A percentile compares a stretch with the other conserved stretches of the same genome.
Evolutionary conservation across 495 filamentous ascomycete genomes (phyloP).

Genomic region (Aspergillus heteromorphus): DNA sequence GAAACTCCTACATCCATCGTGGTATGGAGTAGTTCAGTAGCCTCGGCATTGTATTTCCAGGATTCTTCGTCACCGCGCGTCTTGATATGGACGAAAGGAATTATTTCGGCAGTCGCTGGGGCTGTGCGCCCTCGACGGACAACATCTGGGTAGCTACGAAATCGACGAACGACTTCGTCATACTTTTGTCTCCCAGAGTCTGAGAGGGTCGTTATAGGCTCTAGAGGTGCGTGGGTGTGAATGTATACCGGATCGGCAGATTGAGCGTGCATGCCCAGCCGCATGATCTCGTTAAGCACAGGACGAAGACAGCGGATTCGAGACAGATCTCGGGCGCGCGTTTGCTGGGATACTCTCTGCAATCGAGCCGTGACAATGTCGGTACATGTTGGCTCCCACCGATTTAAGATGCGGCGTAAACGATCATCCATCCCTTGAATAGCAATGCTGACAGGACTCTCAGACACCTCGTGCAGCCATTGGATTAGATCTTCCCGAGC

Average conservation of each 20-base stretch:
- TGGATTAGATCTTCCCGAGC: slow-evolving; percentile 88
- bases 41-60: slow-evolving; percentile 92
- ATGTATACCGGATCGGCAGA: slow-evolving; percentile 11
- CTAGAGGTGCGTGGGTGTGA: slow-evolving; percentile 7
- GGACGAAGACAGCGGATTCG: neutral
- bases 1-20: slow-evolving; percentile 10
- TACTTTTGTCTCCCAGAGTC: slow-evolving; percentile 12
- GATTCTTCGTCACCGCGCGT: slow-evolving; percentile 62
- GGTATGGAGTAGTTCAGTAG: slow-evolving; percentile 8
- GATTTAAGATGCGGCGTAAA: slow-evolving; percentile 15
- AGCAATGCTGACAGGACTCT: slow-evolving; percentile 52
- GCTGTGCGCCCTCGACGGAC: slow-evolving; percentile 1
- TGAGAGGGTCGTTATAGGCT: slow-evolving; percentile 13
- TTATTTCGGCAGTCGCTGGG: slow-evolving; percentile 41
- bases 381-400: slow-evolving; percentile 17
- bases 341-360: neutral
- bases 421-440: neutral
- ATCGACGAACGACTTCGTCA: slow-evolving; percentile 56
- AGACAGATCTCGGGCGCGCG: neutral
- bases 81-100: slow-evolving; percentile 94
- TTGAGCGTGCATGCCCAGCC: slow-evolving; percentile 1
- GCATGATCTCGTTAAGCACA: slow-evolving; percentile 7
- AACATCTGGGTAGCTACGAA: slow-evolving; percentile 7
- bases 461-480: slow-evolving; percentile 91
- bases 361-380: slow-evolving; percentile 9